phyloP scores from a whole-genome alignment of 805 yeast genomes.

The Candida verbasci region DNA sequence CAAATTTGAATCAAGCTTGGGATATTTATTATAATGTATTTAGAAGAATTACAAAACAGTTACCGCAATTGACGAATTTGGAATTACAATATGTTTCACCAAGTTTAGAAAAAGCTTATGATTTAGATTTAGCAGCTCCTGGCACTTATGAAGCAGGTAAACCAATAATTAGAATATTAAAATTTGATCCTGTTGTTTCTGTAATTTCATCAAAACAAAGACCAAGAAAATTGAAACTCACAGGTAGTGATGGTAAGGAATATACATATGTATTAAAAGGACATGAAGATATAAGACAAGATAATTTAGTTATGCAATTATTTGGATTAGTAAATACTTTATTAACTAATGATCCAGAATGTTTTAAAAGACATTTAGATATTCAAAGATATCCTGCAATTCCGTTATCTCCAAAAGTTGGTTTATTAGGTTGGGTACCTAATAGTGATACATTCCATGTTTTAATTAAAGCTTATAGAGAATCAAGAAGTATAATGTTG shows the following conservation, averaged over 20 bases:
- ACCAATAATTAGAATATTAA: slow-evolving; percentile 65
- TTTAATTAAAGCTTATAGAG: slow-evolving; percentile 87
- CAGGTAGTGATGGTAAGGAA: slow-evolving; percentile 89
- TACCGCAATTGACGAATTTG: slow-evolving; percentile 79
- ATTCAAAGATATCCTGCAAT: slow-evolving; percentile 91
- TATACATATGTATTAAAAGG: slow-evolving; percentile 85
- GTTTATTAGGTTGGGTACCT: slow-evolving; percentile 94
- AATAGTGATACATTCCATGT: slow-evolving; percentile 96
- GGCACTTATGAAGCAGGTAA: slow-evolving; percentile 89
- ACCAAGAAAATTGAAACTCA: slow-evolving; percentile 76
- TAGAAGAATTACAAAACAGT: slow-evolving; percentile 81
- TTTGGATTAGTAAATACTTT: slow-evolving; percentile 93
- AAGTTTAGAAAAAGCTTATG: slow-evolving; percentile 67
- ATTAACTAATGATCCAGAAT: slow-evolving; percentile 84
- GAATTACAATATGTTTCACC: slow-evolving; percentile 96
- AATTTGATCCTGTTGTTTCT: slow-evolving; percentile 76
- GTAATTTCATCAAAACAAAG: slow-evolving; percentile 95
- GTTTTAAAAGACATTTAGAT: slow-evolving; percentile 92
- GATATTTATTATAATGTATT: slow-evolving; percentile 92
- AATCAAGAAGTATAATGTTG: slow-evolving; percentile 79
- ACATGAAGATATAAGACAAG: slow-evolving; percentile 97
- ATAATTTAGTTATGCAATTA: slow-evolving; percentile 94
- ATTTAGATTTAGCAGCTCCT: slow-evolving; percentile 86
- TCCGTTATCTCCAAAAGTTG: slow-evolving; percentile 96
- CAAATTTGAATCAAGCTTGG: slow-evolving; percentile 96